Conservation (phyloP, 116 monocot genomes). For the Phalaenopsis hybrid region DNA sequence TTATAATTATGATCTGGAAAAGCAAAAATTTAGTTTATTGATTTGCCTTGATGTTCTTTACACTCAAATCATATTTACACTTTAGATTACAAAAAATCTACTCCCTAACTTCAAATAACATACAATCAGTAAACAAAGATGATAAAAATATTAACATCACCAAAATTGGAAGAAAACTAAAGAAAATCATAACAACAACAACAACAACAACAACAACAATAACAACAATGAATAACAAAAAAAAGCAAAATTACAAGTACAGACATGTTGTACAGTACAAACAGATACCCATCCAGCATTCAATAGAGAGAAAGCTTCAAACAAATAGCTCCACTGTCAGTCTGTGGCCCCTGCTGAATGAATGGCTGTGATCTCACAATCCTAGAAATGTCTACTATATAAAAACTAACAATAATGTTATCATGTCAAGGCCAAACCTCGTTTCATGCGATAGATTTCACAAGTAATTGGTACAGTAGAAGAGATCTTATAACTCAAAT, state of each 20-base stretch:
- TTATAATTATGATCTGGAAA: background rate
- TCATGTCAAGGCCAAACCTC: background rate
- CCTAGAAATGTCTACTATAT: background rate
- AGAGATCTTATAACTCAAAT: background rate
- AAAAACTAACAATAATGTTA: background rate
- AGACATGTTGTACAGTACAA: background rate
- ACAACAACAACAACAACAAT: background rate
- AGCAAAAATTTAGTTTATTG: background rate
- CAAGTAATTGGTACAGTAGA: background rate
- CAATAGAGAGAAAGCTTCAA: background rate
- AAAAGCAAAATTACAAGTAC: background rate
- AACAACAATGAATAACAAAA: background rate
- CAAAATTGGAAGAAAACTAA: background rate
- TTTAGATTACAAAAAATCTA: background rate
- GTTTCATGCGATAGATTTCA: too few species aligned
- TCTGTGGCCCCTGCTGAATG: background rate
- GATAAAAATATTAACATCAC: background rate
- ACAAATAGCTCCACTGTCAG: background rate
- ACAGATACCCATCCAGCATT: background rate
- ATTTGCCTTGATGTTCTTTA: background rate
- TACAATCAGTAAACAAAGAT: background rate
- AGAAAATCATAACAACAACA: background rate
- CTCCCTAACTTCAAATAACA: background rate
- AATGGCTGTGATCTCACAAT: slow-evolving; percentile 1
- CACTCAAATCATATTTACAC: background rate